Evolutionary conservation across 371 early-diverging fungal genomes (phyloP), one percentile per base, ranked within the genome.

Genomic region (Rhizopus sp.): DNA sequence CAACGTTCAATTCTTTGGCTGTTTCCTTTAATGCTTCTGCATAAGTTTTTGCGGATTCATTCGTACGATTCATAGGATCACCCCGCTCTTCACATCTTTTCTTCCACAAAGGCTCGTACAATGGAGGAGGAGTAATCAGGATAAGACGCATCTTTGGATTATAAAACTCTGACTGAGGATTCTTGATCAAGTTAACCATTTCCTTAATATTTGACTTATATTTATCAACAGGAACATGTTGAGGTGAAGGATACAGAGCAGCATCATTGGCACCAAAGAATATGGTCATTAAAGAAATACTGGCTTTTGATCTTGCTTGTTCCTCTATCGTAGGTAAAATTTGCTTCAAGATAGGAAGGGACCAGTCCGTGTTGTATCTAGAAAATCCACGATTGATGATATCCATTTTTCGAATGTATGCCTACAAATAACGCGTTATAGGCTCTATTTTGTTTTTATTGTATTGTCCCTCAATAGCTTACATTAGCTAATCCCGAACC

Each of bases 231-330:
- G 90, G 80, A 0, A 94, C 90, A 57, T 87, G 87, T 38, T 89
- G 90, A 5, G 55, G 44, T 0, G 76, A 62, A 29, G 66, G 66
- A n/a, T 74, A 67, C 6, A 82, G 46, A 4, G 83, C 77, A 0
- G 91, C 86, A 63, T 95, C 96, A 68, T 95, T 95, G 41, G 94
- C 87, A 5, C 96, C 96, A 40, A 91, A 80, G 49, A 92, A 87
- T 10, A 95, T 77, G 16, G 85, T 88, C 52, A 91, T 65, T 31
- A 94, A 71, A 8, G 64, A 65, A 42, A 89, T 68, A 9, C 66
- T 63, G 4, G 83, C 60, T 5, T 61, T 52, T 13, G 64, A 46
- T 40, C 64, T 39, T 9, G 68, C 34, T 54, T 75, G 78, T 23
- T 68, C 66, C 29, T 68, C 55, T 2, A 53, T 29, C 35, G 77